A percentile compares a stretch with the other conserved stretches of the same genome.
Conservation (phyloP, 345 rosid genomes). For the Eucalyptus dawsonii region DNA sequence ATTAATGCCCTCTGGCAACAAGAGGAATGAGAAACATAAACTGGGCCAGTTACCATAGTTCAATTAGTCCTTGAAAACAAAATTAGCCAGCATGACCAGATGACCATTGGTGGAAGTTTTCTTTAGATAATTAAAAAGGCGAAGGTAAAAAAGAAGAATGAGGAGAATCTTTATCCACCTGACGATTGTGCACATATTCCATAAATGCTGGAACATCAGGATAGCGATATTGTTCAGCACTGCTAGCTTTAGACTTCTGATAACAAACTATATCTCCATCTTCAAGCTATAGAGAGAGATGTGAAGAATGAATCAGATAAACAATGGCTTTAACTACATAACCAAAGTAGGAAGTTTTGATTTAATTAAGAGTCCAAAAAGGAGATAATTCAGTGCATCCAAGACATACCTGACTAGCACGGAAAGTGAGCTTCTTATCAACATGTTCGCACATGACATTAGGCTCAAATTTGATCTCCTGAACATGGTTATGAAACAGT, state of each 20-base stretch:
- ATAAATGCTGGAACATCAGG: slow-evolving; percentile 75
- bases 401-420: slow-evolving; percentile 50
- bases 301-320: not conserved
- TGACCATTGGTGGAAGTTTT: not conserved
- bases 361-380: not conserved
- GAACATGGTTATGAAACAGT: not conserved
- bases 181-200: slow-evolving; percentile 89
- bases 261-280: slow-evolving; percentile 92
- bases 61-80: not conserved
- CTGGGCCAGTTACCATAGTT: not conserved
- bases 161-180: slow-evolving; percentile 21
- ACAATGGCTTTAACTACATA: not conserved
- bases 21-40: not conserved
- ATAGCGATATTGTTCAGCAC: slow-evolving; percentile 40
- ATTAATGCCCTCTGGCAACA: not conserved
- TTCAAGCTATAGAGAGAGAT: slow-evolving; percentile 43
- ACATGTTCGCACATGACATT: slow-evolving; percentile 78
- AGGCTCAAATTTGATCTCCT: slow-evolving; percentile 97
- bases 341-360: not conserved
- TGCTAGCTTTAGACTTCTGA: slow-evolving; percentile 53
- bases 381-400: not conserved
- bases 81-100: not conserved
- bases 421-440: slow-evolving; percentile 64
- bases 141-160: not conserved
- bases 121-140: not conserved